These are phyloP conservation scores for Neurospora sp. DNA, from an alignment of 495 filamentous ascomycete species.

Conservation along the genomic window DNA sequence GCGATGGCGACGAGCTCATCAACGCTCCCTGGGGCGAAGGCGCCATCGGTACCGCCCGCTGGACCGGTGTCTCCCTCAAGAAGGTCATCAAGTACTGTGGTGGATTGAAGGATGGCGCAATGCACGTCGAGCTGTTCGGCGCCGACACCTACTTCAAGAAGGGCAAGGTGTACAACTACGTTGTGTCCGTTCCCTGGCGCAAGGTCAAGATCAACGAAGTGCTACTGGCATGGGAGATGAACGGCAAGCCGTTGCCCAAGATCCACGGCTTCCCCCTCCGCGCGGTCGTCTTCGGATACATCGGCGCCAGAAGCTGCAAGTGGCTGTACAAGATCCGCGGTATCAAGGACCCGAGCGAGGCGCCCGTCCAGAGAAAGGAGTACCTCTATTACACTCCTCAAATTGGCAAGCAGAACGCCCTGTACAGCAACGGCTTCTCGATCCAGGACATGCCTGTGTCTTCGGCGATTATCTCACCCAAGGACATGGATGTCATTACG, in stretches of 20 bases:
- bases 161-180: conserved; percentile 50
- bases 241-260: conserved; percentile 52
- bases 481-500: conserved; percentile 40
- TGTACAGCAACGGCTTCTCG: conserved; percentile 41
- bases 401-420: conserved; percentile 49
- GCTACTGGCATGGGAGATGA: conserved; percentile 62
- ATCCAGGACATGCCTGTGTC: conserved; percentile 58
- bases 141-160: conserved; percentile 61
- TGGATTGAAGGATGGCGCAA: conserved; percentile 41
- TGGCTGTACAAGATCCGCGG: conserved; percentile 48
- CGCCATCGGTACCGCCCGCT: conserved; percentile 55
- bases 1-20: conserved; percentile 58
- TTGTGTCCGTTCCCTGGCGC: conserved; percentile 50
- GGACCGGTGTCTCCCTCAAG: conserved; percentile 51
- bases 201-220: conserved; percentile 58
- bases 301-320: conserved; percentile 47
- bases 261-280: conserved; percentile 57
- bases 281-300: conserved; percentile 52
- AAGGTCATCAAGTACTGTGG: conserved; percentile 59
- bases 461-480: conserved; percentile 47
- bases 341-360: conserved; percentile 29
- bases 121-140: conserved; percentile 54
- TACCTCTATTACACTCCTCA: conserved; percentile 52
- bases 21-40: conserved; percentile 60
- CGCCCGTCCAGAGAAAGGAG: conserved; percentile 39